Evolutionary conservation across 768 basidiomycete genomes (phyloP), one percentile per base, ranked within the genome.

Genomic region (Paxillus rubicundulus): DNA sequence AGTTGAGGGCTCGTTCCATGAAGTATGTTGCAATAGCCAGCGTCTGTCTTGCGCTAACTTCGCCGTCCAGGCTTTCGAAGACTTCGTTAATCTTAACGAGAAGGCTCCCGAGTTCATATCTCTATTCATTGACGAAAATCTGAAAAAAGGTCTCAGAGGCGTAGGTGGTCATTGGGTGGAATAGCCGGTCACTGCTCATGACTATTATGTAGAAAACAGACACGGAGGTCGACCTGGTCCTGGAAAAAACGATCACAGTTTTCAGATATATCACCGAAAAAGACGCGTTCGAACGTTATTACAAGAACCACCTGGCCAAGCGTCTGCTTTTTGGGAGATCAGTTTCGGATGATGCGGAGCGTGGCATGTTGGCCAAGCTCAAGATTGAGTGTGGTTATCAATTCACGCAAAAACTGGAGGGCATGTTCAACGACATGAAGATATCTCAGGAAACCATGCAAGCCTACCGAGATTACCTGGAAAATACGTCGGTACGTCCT

Each of bases 361-460:
- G 90, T 42, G 92, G 89, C 52, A 98, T 99, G 94, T 81, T 99
- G 2, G 87, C 92, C 42, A 98, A 97, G 71, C 84, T 99, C 63
- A 98, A 98, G 73, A 81, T 96, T 21, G 96, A 98, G 72, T 95
- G 90, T 63, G 96, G 96, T 7, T 87, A 86, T 61, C 92, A 96
- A 65, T 99, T 98, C 70, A 98, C 97, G 1, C 92, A 96, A 71
- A 95, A 95, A 68, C 76, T 98, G 62, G 95, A 99, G 70, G 95
- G 95, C 52, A 99, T 99, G 96, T 97, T 99, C 82, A 81, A 92
- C 58, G 96, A 98, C 65, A 94, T 99, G 85, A 90, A 85, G 62
- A 68, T 95, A 27, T 96, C 92, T 5, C 70, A 75, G 17, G 97
- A 99, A 50, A 85, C 84, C 14, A 89, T 88, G 79, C 74, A 80